Base-by-base conservation (phyloP, 495 filamentous ascomycete species). In the Penicillium cataractarum region DNA sequence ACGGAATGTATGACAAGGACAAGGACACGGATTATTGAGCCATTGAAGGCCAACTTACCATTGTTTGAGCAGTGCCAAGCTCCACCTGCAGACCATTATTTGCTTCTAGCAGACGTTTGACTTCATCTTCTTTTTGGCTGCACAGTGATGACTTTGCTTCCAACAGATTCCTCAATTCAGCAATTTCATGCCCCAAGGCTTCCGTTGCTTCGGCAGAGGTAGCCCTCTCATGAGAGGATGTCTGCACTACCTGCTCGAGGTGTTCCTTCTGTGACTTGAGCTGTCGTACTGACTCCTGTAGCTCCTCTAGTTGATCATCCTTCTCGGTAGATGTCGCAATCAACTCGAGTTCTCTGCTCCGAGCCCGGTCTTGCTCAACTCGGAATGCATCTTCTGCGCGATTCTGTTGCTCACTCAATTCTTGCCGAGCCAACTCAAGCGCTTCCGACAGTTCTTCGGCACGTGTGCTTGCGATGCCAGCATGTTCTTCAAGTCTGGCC, bases 281-380 rank as follows among this genome's bases (percentile, higher is more conserved):
- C 12, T 53, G 40, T 13, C 60, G 53, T 24, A 76, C 12, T 13
- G 75, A 49, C 37, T 65, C 65, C 12, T 78, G 72, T 3, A 77
- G 56, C 39, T 72, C 74, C 32, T 83, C 80, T 4, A 83, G 55
- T 5, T 71, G 65, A 60, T 83, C 78, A 21, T 84, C 82, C 54
- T 76, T 82, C 22, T 74, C 79, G 0, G 78, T 78, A n/a, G 74
- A 48, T 21, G 74, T 78, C 40, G 82, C 80, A 40, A 82, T 71
- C 7, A 80, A 62, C 27, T 76, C 78, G 6, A 83, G 63, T 35
- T 82, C 79, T 60, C 69, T 74, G 19, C 68, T 71, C 17, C 79
- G 76, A 22, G 71, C 64, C 4, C 58, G 68, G 56, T 80, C 75
- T 40, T 64, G 65, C 37, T 77, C 74, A 4, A 10, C 33, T 6